A percentile compares a stretch with the other conserved stretches of the same genome.
These are phyloP conservation scores for Zymoseptoria ardabiliae DNA, from an alignment of 2,329 filamentous ascomycete genomes.

Conservation along the genomic window DNA sequence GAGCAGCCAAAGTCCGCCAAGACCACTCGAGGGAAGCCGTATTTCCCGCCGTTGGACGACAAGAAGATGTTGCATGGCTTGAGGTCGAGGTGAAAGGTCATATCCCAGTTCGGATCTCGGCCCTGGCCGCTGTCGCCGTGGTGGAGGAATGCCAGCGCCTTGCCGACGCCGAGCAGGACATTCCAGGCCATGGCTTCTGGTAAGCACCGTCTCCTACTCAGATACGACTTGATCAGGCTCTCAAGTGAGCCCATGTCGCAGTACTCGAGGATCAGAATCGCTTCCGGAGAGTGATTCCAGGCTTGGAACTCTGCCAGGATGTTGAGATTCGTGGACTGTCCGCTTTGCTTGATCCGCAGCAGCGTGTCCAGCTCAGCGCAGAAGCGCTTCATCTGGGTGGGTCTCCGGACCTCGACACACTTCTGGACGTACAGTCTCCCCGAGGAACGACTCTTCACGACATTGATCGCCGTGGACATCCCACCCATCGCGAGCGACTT, in stretches of 20 bases:
- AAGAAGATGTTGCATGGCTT: constrained; percentile 17
- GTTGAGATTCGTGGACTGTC: not conserved
- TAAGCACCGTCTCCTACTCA: not conserved
- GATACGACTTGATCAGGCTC: not conserved
- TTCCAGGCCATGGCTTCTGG: not conserved
- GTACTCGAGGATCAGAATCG: not conserved
- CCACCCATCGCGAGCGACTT: not conserved
- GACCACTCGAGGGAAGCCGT: constrained; percentile 6
- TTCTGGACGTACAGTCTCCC: not conserved
- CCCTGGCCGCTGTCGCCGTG: constrained; percentile 4
- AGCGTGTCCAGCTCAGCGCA: not conserved
- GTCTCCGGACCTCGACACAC: not conserved
- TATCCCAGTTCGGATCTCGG: constrained; percentile 7
- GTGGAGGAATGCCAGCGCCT: constrained; percentile 29
- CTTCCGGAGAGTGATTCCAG: not conserved
- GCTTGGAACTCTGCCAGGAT: not conserved
- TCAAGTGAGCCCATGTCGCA: not conserved
- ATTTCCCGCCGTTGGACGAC: not conserved
- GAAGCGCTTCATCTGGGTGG: not conserved
- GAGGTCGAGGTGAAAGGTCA: constrained; percentile 13
- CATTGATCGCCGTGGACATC: not conserved
- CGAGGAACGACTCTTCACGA: not conserved
- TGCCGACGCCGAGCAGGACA: not conserved
- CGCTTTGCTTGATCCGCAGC: not conserved
- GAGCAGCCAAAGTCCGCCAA: constrained; percentile 19